These are phyloP conservation scores for Pseudonitzschia pungens DNA, from an alignment of 108 stramenopile species.

Conservation along the genomic window DNA sequence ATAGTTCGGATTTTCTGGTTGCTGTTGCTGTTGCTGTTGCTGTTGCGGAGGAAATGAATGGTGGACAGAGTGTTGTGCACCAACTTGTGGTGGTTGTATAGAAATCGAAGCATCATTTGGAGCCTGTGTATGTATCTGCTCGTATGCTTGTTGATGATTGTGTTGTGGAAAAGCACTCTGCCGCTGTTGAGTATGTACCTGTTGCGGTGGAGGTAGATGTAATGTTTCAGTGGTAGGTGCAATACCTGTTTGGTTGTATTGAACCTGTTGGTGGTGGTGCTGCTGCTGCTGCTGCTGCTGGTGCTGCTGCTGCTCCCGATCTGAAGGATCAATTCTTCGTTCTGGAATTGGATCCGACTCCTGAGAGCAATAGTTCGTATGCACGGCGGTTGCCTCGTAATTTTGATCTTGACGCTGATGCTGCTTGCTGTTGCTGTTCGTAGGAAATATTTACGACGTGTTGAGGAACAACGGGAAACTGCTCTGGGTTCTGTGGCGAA, in stretches of 20 bases:
- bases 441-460: not conserved
- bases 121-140: not conserved
- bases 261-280: slow-evolving; percentile 1
- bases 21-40: slow-evolving; percentile 7
- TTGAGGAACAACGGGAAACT: not conserved
- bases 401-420: slow-evolving; percentile 9
- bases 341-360: not conserved
- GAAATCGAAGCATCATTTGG: not conserved
- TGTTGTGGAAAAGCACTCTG: not conserved
- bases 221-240: not conserved
- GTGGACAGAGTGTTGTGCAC: not conserved
- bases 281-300: slow-evolving; percentile 15
- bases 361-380: not conserved
- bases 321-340: not conserved
- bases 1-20: not conserved
- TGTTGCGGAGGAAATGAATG: slow-evolving; percentile 2
- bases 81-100: not conserved
- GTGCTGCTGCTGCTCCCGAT: too few relatives aligned
- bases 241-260: slow-evolving; percentile 2
- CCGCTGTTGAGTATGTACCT: not conserved
- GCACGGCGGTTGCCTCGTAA: not conserved
- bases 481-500: slow-evolving; percentile 7
- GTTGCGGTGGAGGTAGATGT: slow-evolving; percentile 2
- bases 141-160: not conserved
- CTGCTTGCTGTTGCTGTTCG: slow-evolving; percentile 6